Conservation (phyloP, 2,329 filamentous ascomycete genomes). For the Penicillium sp. region DNA sequence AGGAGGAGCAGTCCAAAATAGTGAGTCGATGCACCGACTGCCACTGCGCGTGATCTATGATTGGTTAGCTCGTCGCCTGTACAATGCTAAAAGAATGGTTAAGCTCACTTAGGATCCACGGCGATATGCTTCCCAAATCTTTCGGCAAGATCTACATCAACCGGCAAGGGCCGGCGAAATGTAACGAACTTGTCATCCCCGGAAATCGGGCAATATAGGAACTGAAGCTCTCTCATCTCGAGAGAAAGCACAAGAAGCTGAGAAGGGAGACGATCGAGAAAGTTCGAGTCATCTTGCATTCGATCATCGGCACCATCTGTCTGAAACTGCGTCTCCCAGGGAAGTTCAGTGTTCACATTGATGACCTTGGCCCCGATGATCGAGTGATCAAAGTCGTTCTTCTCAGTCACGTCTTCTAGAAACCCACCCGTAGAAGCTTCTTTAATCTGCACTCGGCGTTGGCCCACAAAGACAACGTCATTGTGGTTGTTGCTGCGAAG, state of each 20-base stretch:
- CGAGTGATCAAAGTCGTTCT: constrained; percentile 76
- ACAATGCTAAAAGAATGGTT: constrained; percentile 11
- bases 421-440: constrained; percentile 70
- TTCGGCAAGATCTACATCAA: constrained; percentile 59
- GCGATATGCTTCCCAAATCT: constrained; percentile 71
- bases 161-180: constrained; percentile 65
- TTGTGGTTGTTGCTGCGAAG: constrained; percentile 73
- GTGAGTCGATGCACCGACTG: constrained; percentile 72
- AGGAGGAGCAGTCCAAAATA: constrained; percentile 75
- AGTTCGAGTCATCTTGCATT: constrained; percentile 16
- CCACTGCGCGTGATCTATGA: constrained; percentile 61
- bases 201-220: constrained; percentile 68
- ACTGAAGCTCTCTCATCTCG: constrained; percentile 74
- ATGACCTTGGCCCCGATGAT: constrained; percentile 82
- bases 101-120: constrained; percentile 75
- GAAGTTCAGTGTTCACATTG: constrained; percentile 59
- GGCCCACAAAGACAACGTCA: constrained; percentile 86
- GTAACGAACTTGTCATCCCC: constrained; percentile 65
- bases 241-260: constrained; percentile 81
- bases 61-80: constrained; percentile 17
- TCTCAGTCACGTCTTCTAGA: constrained; percentile 76
- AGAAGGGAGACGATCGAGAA: constrained; percentile 63
- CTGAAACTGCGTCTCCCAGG: constrained; percentile 42
- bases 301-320: constrained; percentile 23
- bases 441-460: constrained; percentile 80